These are phyloP conservation scores for Aspergillus diversus DNA, from an alignment of 495 filamentous ascomycete genomes.

Conservation along the genomic window DNA sequence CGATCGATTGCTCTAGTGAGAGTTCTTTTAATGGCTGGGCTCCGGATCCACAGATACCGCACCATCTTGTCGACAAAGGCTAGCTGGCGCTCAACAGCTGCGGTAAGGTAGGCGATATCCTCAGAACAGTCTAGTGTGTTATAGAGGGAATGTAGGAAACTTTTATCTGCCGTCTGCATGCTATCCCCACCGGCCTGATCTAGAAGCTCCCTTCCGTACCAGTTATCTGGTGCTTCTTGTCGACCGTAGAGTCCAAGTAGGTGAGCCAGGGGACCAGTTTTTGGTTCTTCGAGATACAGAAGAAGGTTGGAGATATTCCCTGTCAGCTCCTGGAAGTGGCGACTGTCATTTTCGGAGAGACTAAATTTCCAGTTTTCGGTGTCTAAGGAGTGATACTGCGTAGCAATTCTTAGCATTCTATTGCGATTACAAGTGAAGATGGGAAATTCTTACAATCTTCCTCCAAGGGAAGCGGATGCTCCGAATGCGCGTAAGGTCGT, in stretches of 20 bases:
- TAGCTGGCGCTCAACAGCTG: neutral
- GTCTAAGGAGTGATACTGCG: neutral
- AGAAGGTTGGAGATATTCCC: neutral
- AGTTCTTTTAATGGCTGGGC: neutral
- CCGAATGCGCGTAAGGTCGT: neutral
- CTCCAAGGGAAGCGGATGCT: neutral
- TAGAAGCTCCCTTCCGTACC: neutral
- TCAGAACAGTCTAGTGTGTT: neutral
- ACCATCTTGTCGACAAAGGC: conserved; percentile 14
- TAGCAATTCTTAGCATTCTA: neutral
- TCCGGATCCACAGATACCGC: conserved; percentile 2
- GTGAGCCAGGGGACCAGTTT: neutral
- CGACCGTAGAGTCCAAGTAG: neutral
- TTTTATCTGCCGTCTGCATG: neutral
- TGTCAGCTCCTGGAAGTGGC: neutral
- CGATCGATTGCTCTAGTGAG: neutral
- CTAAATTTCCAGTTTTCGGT: neutral
- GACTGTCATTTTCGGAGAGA: neutral
- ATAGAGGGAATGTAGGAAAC: neutral
- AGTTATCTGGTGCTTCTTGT: neutral
- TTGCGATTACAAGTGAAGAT: neutral
- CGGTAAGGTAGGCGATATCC: neutral
- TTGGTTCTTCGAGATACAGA: neutral
- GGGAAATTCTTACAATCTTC: neutral
- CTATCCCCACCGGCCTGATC: neutral